Evolutionary conservation across 176 grass and related monocot species (phyloP).

Genomic region (Zoysia pacifica): DNA sequence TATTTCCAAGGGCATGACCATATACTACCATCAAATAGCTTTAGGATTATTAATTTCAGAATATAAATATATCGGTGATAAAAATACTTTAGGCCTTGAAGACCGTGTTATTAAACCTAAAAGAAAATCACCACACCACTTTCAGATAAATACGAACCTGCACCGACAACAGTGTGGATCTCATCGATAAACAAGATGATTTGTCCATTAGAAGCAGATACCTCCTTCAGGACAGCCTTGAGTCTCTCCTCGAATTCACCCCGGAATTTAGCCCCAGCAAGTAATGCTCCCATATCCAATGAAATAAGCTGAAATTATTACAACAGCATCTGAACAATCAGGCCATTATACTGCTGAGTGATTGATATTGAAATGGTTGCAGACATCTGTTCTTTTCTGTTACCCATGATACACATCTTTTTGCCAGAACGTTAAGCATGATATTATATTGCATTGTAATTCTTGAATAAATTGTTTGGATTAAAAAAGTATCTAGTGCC

Average conservation of each 20-base stretch:
- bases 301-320: slow-evolving; percentile 71
- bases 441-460: not conserved
- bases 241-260: slow-evolving; percentile 94
- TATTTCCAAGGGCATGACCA: slow-evolving; percentile 6
- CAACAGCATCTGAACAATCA: slow-evolving; percentile 26
- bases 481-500: not conserved
- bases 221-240: slow-evolving; percentile 94
- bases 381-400: not conserved
- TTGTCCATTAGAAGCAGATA: slow-evolving; percentile 89
- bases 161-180: slow-evolving; percentile 94
- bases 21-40: not conserved
- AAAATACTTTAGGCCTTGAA: not conserved
- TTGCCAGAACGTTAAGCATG: not conserved
- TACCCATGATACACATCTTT: not conserved
- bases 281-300: slow-evolving; percentile 92
- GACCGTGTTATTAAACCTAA: not conserved
- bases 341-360: not conserved
- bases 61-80: not conserved
- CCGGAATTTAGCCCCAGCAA: slow-evolving; percentile 86
- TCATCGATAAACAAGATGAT: slow-evolving; percentile 98
- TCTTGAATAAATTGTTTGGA: slow-evolving; percentile 3
- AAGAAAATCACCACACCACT: not conserved
- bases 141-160: slow-evolving; percentile 60
- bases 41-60: not conserved
- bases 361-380: not conserved